phyloP scores from a whole-genome alignment of 257 asterid species.

The Rehmannia glutinosa region DNA sequence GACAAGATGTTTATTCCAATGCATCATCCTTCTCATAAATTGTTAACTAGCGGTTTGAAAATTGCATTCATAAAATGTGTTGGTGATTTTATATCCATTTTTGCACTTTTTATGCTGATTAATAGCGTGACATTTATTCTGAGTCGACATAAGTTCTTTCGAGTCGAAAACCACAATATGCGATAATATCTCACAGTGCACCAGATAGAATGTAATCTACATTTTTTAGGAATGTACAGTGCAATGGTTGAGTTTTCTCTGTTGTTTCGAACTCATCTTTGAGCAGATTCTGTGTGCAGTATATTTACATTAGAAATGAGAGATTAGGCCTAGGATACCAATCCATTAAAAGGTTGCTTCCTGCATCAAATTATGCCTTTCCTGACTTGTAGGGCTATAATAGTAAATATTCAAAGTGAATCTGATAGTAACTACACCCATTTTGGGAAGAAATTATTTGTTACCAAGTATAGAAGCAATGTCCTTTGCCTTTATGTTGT shows the following conservation, averaged over 20 bases:
- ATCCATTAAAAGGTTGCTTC: no score
- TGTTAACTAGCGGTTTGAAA: no score
- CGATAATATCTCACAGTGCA: not conserved
- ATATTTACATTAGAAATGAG: not conserved
- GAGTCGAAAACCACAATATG: no score
- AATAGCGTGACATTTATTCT: not conserved
- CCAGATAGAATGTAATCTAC: not conserved
- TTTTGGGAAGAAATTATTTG: no score
- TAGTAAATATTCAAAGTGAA: no score
- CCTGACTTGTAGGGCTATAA: no score
- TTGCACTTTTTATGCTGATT: not conserved
- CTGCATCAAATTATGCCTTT: no score
- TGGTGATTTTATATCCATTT: not conserved
- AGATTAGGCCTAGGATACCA: not conserved
- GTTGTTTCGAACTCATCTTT: not conserved
- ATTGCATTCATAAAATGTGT: not conserved
- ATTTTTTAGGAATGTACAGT: not conserved
- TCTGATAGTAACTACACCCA: no score
- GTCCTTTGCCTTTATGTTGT: no score
- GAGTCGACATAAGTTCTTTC: not conserved
- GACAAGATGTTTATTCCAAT: no score
- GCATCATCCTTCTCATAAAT: no score
- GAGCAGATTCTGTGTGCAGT: not conserved
- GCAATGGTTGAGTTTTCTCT: not conserved
- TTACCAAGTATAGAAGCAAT: no score